Evolutionary conservation across 139 green algal species (phyloP), one percentile per base, ranked within the genome.

Genomic region (Bryopsis sp.): DNA sequence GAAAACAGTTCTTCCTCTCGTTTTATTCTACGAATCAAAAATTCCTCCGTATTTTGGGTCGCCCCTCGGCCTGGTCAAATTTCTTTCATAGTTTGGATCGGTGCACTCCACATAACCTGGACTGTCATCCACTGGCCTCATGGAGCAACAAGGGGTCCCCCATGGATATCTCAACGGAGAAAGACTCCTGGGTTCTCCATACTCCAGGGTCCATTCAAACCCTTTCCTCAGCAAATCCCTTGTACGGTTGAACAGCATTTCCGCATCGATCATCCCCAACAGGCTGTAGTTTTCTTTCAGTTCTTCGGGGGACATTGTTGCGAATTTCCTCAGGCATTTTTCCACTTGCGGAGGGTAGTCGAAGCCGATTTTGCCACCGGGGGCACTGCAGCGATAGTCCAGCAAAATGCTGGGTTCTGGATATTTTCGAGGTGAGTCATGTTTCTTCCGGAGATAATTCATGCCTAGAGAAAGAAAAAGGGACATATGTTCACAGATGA

Each of bases 201-300:
- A 33, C n/a, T 36, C n/a, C 54, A 63, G 7, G n/a, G 54, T 34
- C 54, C 54, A 63, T 19, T 63, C 54, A 63, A 63, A 63, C n/a
- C 54, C 54, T 35, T 35, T 35, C n/a, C n/a, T 34, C 11, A 63
- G 54, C 54, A 63, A 15, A 34, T 29, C 54, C 7, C n/a, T n/a
- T 34, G 54, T 19, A 19, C 54, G 15, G 15, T 34, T 7, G 11
- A 36, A 33, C 54, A 63, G 7, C 54, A 34, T 34, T 7, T 11
- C 15, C 19, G 54, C 24, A 8, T 11, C n/a, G 11, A 33, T 19
- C 7, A 15, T 7, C 7, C 54, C n/a, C n/a, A 19, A 19, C 54
- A 63, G 11, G 54, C n/a, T 35, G n/a, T 63, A 63, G 7, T 34
- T n/a, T 15, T 63, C 26, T 19, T 15, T 63, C 24, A 63, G 7